phyloP scores from a whole-genome alignment of 2,329 filamentous ascomycete genomes.

The Penicillium polonicum region DNA sequence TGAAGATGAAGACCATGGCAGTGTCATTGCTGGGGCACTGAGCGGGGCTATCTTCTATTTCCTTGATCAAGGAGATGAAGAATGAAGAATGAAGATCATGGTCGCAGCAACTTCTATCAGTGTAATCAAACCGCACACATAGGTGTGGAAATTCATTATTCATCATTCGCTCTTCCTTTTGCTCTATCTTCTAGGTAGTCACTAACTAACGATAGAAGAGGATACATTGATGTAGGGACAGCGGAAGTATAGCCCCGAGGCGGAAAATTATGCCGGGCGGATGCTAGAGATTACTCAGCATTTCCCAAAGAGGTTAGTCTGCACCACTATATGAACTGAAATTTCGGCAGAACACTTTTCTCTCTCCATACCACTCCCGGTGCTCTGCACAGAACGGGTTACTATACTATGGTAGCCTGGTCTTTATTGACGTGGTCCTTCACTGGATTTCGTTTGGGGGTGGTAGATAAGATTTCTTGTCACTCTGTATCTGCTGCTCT shows the following conservation, averaged over 20 bases:
- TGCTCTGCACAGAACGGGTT: slow-evolving; percentile 42
- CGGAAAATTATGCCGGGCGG: background rate
- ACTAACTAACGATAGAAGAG: too few species aligned
- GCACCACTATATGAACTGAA: slow-evolving; percentile 2
- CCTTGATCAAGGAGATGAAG: slow-evolving; percentile 6
- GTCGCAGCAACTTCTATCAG: background rate
- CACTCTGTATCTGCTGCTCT: slow-evolving; percentile 88
- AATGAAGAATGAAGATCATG: background rate
- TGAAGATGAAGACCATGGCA: slow-evolving; percentile 35
- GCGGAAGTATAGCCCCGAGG: background rate
- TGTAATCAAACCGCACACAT: background rate
- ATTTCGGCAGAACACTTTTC: slow-evolving; percentile 13
- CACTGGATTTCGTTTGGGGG: slow-evolving; percentile 50
- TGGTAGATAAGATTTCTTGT: slow-evolving; percentile 60
- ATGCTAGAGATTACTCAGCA: background rate
- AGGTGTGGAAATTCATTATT: background rate
- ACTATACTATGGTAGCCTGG: slow-evolving; percentile 34
- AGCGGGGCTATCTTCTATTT: slow-evolving; percentile 25
- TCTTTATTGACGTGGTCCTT: slow-evolving; percentile 34
- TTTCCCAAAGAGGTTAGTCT: slow-evolving; percentile 23
- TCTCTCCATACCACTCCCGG: slow-evolving; percentile 40
- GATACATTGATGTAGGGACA: background rate
- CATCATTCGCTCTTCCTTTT: background rate
- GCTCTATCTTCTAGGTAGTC: background rate
- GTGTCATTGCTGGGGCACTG: slow-evolving; percentile 30